Evolutionary conservation across 2,329 filamentous ascomycete species (phyloP).

Genomic region (Diaporthe citriasiana): DNA sequence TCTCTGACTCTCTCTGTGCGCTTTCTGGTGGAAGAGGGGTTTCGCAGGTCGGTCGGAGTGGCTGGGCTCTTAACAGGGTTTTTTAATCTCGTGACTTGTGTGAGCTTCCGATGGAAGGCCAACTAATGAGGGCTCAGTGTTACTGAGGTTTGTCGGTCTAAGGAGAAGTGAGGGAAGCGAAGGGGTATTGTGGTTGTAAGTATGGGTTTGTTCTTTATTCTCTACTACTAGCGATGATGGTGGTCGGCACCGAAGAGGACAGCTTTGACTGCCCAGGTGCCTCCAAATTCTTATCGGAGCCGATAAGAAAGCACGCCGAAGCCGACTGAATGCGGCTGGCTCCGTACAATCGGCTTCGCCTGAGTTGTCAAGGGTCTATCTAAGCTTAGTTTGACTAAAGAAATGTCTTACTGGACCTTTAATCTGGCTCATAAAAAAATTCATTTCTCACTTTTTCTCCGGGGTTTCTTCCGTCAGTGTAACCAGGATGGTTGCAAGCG

Average conservation of each 20-base stretch:
- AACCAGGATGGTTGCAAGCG: not conserved
- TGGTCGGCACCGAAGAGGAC: slow-evolving; percentile 34
- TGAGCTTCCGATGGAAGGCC: not conserved
- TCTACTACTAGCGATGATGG: not conserved
- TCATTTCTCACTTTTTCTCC: slow-evolving; percentile 9
- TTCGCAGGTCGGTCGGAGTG: not conserved
- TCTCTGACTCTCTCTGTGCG: not conserved
- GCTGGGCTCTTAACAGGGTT: not conserved
- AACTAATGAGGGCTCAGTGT: not conserved
- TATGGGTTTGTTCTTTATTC: not conserved
- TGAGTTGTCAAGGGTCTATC: not conserved
- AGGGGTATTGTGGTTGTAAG: slow-evolving; percentile 7
- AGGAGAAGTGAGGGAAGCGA: not conserved
- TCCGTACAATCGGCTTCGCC: not conserved
- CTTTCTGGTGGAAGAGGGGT: not conserved
- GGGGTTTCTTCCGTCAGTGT: not conserved
- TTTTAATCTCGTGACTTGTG: not conserved
- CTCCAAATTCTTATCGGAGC: slow-evolving; percentile 30
- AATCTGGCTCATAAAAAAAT: not conserved
- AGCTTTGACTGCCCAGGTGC: slow-evolving; percentile 29
- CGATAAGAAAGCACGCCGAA: slow-evolving; percentile 18
- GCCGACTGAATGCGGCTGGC: not conserved
- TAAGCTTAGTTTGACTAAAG: not conserved
- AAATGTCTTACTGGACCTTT: slow-evolving; percentile 5
- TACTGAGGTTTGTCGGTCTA: not conserved